phyloP scores from a whole-genome alignment of 257 asterid genomes.

The Solanum lycopersicoides region DNA sequence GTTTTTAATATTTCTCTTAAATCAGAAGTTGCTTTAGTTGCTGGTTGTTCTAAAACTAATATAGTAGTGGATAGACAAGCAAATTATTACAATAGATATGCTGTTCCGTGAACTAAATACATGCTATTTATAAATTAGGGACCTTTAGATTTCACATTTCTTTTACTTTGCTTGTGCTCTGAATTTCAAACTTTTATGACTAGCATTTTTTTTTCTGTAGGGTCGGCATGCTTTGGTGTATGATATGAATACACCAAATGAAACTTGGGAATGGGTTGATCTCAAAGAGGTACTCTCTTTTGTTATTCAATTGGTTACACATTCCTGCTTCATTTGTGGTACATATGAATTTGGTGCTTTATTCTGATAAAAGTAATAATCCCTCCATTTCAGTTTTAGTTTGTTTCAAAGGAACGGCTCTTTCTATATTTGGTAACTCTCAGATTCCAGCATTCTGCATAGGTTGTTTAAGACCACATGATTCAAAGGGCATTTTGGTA shows the following conservation, averaged over 20 bases:
- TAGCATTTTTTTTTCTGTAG: constrained; percentile 25
- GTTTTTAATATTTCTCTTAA: neutral
- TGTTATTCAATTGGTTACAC: neutral
- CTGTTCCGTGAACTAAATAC: neutral
- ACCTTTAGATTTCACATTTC: neutral
- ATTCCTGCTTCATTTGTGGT: neutral
- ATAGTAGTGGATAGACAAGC: neutral
- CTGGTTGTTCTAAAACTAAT: neutral
- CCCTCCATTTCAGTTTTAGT: neutral
- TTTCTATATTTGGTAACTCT: neutral
- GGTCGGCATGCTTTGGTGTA: constrained; percentile 90
- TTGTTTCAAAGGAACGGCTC: neutral
- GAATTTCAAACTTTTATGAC: neutral
- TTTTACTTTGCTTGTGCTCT: neutral
- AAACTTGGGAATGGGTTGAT: constrained; percentile 78
- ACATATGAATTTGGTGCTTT: neutral
- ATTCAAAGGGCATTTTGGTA: neutral
- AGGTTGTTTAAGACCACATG: neutral
- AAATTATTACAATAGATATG: neutral
- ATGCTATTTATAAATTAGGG: neutral
- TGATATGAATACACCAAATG: constrained; percentile 62
- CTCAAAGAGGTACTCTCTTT: constrained; percentile 64
- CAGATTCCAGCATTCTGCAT: neutral
- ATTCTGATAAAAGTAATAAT: neutral
- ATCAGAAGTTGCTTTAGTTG: neutral